Conservation (phyloP, 371 early-diverging fungal genomes). For the Mucor piriformis region DNA sequence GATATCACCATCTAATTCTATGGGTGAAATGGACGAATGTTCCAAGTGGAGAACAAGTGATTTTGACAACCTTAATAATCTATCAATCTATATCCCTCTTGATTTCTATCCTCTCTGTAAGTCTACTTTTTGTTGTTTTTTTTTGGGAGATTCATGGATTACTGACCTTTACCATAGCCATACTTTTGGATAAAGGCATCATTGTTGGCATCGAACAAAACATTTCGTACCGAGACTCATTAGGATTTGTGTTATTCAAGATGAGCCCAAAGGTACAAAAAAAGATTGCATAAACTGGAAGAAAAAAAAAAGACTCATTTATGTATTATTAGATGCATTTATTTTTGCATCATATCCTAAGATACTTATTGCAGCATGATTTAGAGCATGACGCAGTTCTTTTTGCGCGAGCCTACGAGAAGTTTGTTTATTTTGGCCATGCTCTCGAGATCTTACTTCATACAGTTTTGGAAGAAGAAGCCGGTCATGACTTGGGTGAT, state of each 20-base stretch:
- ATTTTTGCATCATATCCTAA: conserved; percentile 74
- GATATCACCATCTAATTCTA: not conserved
- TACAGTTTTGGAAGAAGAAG: conserved; percentile 81
- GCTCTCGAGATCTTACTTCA: conserved; percentile 85
- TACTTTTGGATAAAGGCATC: conserved; percentile 74
- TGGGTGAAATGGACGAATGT: conserved; percentile 5
- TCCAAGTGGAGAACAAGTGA: conserved; percentile 45
- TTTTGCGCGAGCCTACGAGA: conserved; percentile 70
- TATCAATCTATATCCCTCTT: conserved; percentile 59
- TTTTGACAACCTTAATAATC: conserved; percentile 29
- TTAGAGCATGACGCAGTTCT: conserved; percentile 60
- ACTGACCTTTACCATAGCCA: conserved; percentile 48
- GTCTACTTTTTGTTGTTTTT: conserved; percentile 6
- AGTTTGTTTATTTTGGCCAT: conserved; percentile 81
- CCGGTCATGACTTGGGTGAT: conserved; percentile 40
- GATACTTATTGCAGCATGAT: conserved; percentile 58
- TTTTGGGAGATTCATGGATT: not conserved
- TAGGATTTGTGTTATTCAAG: conserved; percentile 67
- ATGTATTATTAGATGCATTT: conserved; percentile 72
- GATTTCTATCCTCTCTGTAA: conserved; percentile 85
- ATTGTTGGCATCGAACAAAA: conserved; percentile 80
- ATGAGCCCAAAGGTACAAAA: conserved; percentile 69
- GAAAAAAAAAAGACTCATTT: not conserved
- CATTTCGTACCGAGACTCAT: conserved; percentile 55
- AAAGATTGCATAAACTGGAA: not conserved